A percentile compares a stretch with the other conserved stretches of the same genome.
Conservation (phyloP, 2,329 filamentous ascomycete genomes). For the Neocucurbitaria cava region DNA sequence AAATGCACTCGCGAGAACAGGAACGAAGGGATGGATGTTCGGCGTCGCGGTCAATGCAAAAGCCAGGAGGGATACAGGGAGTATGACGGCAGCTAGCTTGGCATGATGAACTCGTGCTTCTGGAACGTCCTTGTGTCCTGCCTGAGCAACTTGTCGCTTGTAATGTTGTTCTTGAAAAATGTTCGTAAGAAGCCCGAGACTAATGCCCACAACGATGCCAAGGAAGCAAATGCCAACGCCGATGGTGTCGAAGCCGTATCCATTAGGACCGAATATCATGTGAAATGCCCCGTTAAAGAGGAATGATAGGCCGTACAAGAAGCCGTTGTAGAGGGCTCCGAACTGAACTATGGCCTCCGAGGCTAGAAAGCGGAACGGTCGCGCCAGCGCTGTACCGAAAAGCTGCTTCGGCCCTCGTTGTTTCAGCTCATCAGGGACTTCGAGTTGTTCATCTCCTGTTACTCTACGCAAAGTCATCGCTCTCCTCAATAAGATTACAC, state of each 20-base stretch:
- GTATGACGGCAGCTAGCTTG: slow-evolving; percentile 49
- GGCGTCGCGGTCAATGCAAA: slow-evolving; percentile 46
- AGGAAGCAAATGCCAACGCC: slow-evolving; percentile 53
- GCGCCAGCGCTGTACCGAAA: slow-evolving; percentile 52
- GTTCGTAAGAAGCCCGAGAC: slow-evolving; percentile 53
- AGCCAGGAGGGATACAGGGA: slow-evolving; percentile 44
- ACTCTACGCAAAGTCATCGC: slow-evolving; percentile 38
- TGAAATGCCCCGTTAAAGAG: slow-evolving; percentile 59
- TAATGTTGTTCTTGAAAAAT: slow-evolving; percentile 55
- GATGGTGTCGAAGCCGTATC: slow-evolving; percentile 52
- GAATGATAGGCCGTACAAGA: slow-evolving; percentile 58
- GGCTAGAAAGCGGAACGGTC: slow-evolving; percentile 57
- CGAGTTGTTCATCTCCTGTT: slow-evolving; percentile 33
- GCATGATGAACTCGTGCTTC: slow-evolving; percentile 53
- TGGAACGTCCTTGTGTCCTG: slow-evolving; percentile 46
- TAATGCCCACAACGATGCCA: slow-evolving; percentile 51
- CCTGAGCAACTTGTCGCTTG: slow-evolving; percentile 41
- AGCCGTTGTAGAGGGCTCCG: slow-evolving; percentile 58
- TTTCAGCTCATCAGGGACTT: slow-evolving; percentile 50
- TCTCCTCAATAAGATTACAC: slow-evolving; percentile 50
- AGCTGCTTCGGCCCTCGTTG: slow-evolving; percentile 49
- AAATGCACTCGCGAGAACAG: slow-evolving; percentile 57
- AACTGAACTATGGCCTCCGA: slow-evolving; percentile 58
- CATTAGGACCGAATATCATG: slow-evolving; percentile 56
- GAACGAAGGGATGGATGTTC: slow-evolving; percentile 49